phyloP scores from a whole-genome alignment of 73 alveolate genomes.

The Paramecium caudatum region DNA sequence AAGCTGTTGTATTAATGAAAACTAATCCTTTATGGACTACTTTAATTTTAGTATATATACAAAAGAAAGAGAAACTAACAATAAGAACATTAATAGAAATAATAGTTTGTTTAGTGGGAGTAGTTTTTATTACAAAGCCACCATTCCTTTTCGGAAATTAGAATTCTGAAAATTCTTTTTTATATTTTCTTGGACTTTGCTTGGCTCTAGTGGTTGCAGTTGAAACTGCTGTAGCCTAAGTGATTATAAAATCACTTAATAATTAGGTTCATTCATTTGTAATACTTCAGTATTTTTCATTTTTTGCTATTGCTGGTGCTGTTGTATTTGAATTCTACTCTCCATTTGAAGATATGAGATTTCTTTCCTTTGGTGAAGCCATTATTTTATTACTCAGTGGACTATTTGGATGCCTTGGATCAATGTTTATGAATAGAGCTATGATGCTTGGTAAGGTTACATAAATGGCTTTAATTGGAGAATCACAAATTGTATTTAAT shows the following conservation, averaged over 20 bases:
- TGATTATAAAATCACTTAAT: constrained; percentile 45
- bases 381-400: constrained; percentile 4
- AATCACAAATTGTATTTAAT: background rate
- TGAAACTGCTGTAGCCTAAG: constrained; percentile 7
- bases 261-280: constrained; percentile 42
- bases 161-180: background rate
- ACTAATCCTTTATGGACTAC: constrained; percentile 55
- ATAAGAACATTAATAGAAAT: background rate
- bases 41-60: background rate
- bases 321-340: constrained; percentile 31
- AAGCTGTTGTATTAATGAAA: constrained; percentile 24
- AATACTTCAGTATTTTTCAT: constrained; percentile 24
- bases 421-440: constrained; percentile 55
- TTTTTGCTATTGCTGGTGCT: background rate
- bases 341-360: constrained; percentile 29
- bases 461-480: background rate
- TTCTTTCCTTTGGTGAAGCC: background rate
- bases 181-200: background rate
- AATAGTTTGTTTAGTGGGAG: background rate
- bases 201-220: constrained; percentile 10
- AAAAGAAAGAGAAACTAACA: background rate
- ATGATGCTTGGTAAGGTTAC: constrained; percentile 25
- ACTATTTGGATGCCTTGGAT: constrained; percentile 1
- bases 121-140: constrained; percentile 26
- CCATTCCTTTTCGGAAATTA: constrained; percentile 32